Conservation (phyloP, 2,329 filamentous ascomycete genomes). For the Herpotrichia juniperi region DNA sequence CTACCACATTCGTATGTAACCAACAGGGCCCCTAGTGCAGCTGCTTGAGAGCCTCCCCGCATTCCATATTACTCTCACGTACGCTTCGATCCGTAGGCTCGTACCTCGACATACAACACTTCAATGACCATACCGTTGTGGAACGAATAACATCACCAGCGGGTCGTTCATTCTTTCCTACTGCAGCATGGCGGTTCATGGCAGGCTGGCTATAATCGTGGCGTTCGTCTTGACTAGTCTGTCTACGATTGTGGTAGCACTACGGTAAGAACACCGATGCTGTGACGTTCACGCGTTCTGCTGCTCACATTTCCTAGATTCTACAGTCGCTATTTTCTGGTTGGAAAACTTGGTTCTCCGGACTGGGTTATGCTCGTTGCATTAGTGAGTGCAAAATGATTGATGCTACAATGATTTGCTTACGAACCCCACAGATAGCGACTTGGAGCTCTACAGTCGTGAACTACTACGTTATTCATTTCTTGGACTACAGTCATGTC, state of each 20-base stretch:
- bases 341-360: constrained; percentile 30
- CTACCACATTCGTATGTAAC: constrained; percentile 7
- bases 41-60: constrained; percentile 1
- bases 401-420: constrained; percentile 7
- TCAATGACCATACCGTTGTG: constrained; percentile 7
- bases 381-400: constrained; percentile 23
- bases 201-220: constrained; percentile 24
- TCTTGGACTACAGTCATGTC: constrained; percentile 23
- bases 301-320: constrained; percentile 26
- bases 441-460: constrained; percentile 35
- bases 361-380: constrained; percentile 39
- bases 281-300: neutral
- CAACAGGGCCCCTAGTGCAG: constrained; percentile 9
- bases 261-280: constrained; percentile 25
- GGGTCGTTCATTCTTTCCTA: constrained; percentile 1
- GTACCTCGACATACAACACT: neutral
- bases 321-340: constrained; percentile 34
- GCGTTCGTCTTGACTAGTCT: constrained; percentile 33
- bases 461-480: constrained; percentile 34
- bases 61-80: constrained; percentile 1
- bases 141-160: neutral
- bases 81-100: constrained; percentile 3
- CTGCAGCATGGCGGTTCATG: constrained; percentile 30
- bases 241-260: constrained; percentile 35
- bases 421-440: constrained; percentile 24